Percentiles rank a stretch among this genome's conserved stretches.
These are phyloP conservation scores for Amylostereum areolatum DNA, from an alignment of 1,284 basidiomycete species.

Conservation along the genomic window DNA sequence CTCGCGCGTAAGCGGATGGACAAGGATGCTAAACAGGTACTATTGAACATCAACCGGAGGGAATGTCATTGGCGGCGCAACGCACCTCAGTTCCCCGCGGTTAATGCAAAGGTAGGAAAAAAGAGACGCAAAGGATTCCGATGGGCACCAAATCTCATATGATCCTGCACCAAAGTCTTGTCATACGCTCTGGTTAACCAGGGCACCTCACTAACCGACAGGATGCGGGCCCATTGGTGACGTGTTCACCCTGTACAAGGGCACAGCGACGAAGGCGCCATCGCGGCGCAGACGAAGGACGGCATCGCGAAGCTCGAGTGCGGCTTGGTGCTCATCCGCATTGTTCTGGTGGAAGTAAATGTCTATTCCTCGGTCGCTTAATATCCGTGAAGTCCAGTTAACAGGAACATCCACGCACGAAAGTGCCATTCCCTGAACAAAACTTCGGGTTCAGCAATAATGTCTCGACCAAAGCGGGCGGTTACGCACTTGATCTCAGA, in stretches of 20 bases:
- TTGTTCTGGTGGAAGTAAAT: slow-evolving; percentile 75
- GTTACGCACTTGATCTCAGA: slow-evolving; percentile 57
- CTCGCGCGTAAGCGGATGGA: slow-evolving; percentile 67
- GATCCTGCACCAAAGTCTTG: slow-evolving; percentile 39
- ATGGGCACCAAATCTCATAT: slow-evolving; percentile 73
- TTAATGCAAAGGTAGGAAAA: slow-evolving; percentile 70
- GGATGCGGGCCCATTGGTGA: slow-evolving; percentile 70
- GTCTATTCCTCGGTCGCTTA: slow-evolving; percentile 31
- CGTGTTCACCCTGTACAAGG: slow-evolving; percentile 62
- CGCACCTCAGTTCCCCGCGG: slow-evolving; percentile 59
- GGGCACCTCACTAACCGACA: slow-evolving; percentile 41
- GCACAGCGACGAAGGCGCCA: slow-evolving; percentile 72
- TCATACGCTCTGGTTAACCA: too few relatives aligned
- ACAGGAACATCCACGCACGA: slow-evolving; percentile 33
- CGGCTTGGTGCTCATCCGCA: slow-evolving; percentile 52
- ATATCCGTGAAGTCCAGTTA: neutral
- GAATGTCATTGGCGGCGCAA: neutral
- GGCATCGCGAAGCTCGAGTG: slow-evolving; percentile 62
- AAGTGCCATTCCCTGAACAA: slow-evolving; percentile 69
- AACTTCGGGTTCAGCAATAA: slow-evolving; percentile 3
- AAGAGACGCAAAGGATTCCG: slow-evolving; percentile 63
- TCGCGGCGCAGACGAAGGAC: slow-evolving; percentile 62
- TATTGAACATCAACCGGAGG: neutral
- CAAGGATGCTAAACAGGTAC: slow-evolving; percentile 41
- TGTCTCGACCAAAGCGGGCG: neutral